Conservation (phyloP, 1,284 basidiomycete genomes). For the Sanghuangporus baumii region DNA sequence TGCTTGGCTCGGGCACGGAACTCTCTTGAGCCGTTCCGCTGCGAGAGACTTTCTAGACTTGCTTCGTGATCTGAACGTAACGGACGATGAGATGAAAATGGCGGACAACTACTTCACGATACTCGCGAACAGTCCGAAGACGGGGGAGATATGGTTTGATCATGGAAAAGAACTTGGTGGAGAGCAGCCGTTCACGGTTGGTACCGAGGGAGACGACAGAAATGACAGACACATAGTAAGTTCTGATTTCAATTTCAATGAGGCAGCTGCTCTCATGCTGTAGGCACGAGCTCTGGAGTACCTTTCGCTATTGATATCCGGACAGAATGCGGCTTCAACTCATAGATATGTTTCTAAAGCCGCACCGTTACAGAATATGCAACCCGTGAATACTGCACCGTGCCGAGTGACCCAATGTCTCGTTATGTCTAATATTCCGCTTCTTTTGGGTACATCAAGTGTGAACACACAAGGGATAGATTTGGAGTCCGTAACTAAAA, state of each 20-base stretch:
- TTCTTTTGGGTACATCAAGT: conserved; percentile 27
- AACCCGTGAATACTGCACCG: conserved; percentile 27
- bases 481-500: not conserved
- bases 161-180: conserved; percentile 55
- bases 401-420: conserved; percentile 43
- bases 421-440: conserved; percentile 47
- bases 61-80: conserved; percentile 37
- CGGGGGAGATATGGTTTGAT: conserved; percentile 54
- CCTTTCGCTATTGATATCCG: not conserved
- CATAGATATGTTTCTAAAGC: conserved; percentile 17
- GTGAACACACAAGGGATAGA: not conserved
- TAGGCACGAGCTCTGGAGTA: conserved; percentile 12
- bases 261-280: not conserved
- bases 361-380: not conserved
- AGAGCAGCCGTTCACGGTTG: conserved; percentile 57
- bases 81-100: conserved; percentile 53
- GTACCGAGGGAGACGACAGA: conserved; percentile 48
- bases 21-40: conserved; percentile 42
- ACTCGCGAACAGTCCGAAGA: conserved; percentile 38
- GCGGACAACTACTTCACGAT: conserved; percentile 68
- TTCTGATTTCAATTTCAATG: conserved; percentile 17
- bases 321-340: conserved; percentile 16
- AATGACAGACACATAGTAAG: conserved; percentile 56
- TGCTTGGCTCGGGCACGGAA: conserved; percentile 63
- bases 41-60: conserved; percentile 45